These are phyloP conservation scores for Fomes fomentarius DNA, from an alignment of 1,284 basidiomycete species.

Conservation along the genomic window DNA sequence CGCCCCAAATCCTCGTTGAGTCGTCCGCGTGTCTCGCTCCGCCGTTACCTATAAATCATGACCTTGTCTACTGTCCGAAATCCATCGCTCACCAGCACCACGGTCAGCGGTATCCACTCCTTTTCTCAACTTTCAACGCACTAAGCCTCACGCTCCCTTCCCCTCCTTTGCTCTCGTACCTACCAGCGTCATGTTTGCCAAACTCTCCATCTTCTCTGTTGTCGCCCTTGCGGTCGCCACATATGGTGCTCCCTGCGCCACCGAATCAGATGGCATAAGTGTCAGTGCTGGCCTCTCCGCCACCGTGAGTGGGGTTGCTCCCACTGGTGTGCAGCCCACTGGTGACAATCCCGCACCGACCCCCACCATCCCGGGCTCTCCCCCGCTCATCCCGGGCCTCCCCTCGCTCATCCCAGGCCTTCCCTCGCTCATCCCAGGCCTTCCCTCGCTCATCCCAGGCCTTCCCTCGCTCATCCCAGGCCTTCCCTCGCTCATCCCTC, in stretches of 20 bases:
- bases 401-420: background rate
- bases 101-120: background rate
- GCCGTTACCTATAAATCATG: background rate
- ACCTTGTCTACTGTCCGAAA: no score
- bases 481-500: background rate
- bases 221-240: slow-evolving; percentile 6
- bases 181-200: background rate
- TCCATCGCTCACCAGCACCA: slow-evolving; percentile 1
- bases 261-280: background rate
- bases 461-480: no score
- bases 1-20: no score
- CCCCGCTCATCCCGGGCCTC: background rate
- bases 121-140: background rate
- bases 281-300: background rate
- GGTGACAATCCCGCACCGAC: no score
- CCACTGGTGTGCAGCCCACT: no score
- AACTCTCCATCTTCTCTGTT: background rate
- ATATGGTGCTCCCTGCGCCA: background rate
- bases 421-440: background rate
- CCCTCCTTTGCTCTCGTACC: background rate
- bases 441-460: background rate
- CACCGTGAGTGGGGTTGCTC: no score
- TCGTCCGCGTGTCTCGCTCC: background rate
- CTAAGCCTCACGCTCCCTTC: background rate
- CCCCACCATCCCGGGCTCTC: background rate